Conservation (phyloP, 441 rosid genomes). For the Adansonia rubrostipa region DNA sequence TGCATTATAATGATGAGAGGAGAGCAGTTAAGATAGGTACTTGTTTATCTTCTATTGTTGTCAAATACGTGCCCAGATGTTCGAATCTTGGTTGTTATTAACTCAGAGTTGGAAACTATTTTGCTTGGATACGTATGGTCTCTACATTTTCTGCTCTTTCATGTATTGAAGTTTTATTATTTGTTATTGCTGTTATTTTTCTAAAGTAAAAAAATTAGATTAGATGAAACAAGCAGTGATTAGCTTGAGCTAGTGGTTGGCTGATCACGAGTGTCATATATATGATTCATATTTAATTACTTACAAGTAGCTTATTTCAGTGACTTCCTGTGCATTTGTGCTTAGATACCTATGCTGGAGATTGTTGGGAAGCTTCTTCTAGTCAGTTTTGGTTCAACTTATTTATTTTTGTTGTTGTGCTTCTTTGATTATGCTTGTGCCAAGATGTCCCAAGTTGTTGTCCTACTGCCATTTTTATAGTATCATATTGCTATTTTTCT, state of each 20-base stretch:
- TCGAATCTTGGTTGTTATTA: not conserved
- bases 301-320: not conserved
- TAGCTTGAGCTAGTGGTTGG: conserved; percentile 4
- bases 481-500: not conserved
- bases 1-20: conserved; percentile 80
- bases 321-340: not conserved
- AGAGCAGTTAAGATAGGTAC: conserved; percentile 68
- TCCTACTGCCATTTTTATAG: not conserved
- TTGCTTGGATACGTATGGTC: not conserved
- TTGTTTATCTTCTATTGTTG: conserved; percentile 1
- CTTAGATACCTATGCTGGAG: not conserved
- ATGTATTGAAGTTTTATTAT: not conserved
- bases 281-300: not conserved
- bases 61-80: not conserved
- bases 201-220: not conserved
- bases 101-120: not conserved
- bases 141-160: not conserved
- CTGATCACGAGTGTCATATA: not conserved
- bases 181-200: not conserved
- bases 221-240: not conserved
- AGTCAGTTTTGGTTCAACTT: not conserved
- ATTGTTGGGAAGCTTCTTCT: not conserved
- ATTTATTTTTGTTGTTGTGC: not conserved
- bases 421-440: not conserved
- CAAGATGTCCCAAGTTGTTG: not conserved